Evolutionary conservation across 371 early-diverging fungal genomes (phyloP), one percentile per base, ranked within the genome.

Genomic region (Capillidium rhysosporum): DNA sequence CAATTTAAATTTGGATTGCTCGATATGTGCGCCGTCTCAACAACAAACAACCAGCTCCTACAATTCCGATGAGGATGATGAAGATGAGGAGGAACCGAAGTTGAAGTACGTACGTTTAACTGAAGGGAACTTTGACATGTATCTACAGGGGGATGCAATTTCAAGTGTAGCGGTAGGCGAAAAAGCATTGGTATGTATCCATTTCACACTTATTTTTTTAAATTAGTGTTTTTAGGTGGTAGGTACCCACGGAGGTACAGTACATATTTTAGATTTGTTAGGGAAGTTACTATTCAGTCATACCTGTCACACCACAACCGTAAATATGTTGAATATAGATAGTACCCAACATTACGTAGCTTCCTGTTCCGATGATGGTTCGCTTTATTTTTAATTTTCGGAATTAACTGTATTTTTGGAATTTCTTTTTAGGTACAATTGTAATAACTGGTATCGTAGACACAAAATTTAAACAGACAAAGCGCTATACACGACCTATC

Each of bases 171-270:
- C 76, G 8, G 84, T 82, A 0, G 77, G 86, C 3, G 84, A 85
- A 52, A 69, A 82, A 51, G 91, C 91, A 65, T 65, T 94, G 66
- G 90, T 90, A 59, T 44, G 65, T 40, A 20, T 1, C 8, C 40
- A 28, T 40, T 40, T 29, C 28, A 46, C 23, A 34, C 34, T 56
- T 29, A 51, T 34, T 44, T 40, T 34, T 29, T 34, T 16, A 31
- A 21, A 20, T 55, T 25, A 21, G 51, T 7, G 5, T 18, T 28
- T 41, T 9, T 60, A 86, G 89, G 86, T 80, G 16, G 65, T 94
- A n/a, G 96, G 95, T 26, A 95, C 96, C 5, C 92, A 95, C 60
- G 83, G 89, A 76, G 96, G 97, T 48, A 70, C 74, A 30, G 79
- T 96, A 9, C 78, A 88, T 54, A 77, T 95, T 49, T 71, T 94